These are phyloP conservation scores for Sclerotinia spermophila DNA, from an alignment of 2,329 filamentous ascomycete genomes.

Conservation along the genomic window DNA sequence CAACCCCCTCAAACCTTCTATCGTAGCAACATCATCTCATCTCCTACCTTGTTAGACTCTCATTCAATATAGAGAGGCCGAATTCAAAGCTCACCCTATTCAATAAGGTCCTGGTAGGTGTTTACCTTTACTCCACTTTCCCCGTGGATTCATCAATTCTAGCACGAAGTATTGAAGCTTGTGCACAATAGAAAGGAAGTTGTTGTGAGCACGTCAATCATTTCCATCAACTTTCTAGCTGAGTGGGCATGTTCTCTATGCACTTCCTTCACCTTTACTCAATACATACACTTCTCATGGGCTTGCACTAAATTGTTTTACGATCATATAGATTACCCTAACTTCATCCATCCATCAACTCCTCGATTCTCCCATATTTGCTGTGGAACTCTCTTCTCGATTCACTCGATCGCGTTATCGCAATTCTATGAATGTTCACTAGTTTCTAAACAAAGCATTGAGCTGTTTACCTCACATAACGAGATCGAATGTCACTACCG, in stretches of 20 bases:
- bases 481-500: conserved; percentile 46
- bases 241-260: neutral
- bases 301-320: conserved; percentile 7
- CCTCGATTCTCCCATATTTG: conserved; percentile 5
- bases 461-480: neutral
- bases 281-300: neutral
- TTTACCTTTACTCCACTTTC: conserved; percentile 1
- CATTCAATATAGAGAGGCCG: neutral
- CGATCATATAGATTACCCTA: conserved; percentile 2
- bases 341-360: neutral
- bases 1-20: neutral
- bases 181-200: neutral
- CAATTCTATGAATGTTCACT: conserved; percentile 3
- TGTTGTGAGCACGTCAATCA: neutral
- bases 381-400: conserved; percentile 1
- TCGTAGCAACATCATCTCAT: neutral
- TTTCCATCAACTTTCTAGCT: neutral
- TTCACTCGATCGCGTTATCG: neutral
- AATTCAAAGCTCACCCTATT: neutral
- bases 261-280: neutral
- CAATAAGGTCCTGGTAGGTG: neutral
- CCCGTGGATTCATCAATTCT: neutral
- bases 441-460: conserved; percentile 15
- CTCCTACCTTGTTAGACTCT: neutral
- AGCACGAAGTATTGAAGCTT: neutral